Evolutionary conservation across 2,329 filamentous ascomycete genomes (phyloP), one percentile per base, ranked within the genome.

Genomic region (Magnaporthales sp.): DNA sequence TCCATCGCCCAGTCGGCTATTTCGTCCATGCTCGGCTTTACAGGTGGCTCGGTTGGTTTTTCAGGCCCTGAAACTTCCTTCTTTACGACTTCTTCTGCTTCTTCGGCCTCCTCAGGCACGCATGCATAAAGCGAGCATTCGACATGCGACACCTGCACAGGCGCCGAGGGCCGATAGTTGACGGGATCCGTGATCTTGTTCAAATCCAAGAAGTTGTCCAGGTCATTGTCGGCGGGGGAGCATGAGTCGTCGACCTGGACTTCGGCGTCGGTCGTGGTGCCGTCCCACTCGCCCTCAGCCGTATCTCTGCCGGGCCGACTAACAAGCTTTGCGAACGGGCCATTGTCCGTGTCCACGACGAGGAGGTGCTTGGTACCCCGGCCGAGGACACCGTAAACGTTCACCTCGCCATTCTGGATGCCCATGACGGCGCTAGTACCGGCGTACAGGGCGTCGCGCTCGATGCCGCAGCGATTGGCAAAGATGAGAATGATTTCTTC

Each of bases 361-460:
- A 93, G 76, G 0, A 92, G 77, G 2, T 86, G 85, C 71, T 91
- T 87, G 66, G 90, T 86, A 0, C 85, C 86, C n/a, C 91, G 88
- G 0, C 90, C 90, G 3, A 92, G 78, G 0, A 91, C 77, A 0
- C 90, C 90, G 66, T 89, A 92, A 0, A 93, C 82, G 63, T 78
- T 86, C 10, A 92, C 87, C 60, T 87, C 85, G 0, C 89, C 90
- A 5, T 80, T 76, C 10, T 85, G 80, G 31, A 94, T 84, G 3
- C 87, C 86, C 31, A 93, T 75, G 0, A 93, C 88, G 0, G 88
- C 84, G 68, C 89, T 92, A 0, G 89, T 92, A 0, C 91, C 91
- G 0, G 91, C 88, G 75, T 92, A 95, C 0, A 86, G 82, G 0
- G 82, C 87, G 0, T 87, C 83, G 5, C 81, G 84, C 70, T 94